Base-by-base conservation (phyloP, 2,329 filamentous ascomycete species). In the Aspergillus sp. region DNA sequence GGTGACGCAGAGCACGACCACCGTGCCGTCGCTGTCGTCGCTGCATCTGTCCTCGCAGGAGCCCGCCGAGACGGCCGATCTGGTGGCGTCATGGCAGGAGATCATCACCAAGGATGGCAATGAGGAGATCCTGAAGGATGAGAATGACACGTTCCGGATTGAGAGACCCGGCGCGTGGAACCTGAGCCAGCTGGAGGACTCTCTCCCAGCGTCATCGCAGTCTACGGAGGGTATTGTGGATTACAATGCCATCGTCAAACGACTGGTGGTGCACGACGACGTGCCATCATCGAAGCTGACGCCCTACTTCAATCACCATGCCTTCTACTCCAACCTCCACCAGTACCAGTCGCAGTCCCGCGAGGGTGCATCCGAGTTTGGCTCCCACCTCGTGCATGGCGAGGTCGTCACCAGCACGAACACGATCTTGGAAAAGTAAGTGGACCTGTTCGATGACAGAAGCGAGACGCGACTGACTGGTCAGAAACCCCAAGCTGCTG, bases 371-470 rank as follows among this genome's bases (percentile, higher is more conserved):
- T 75, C 74, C 3, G 78, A 85, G 23, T 98, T 96, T 81, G 95
- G 95, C 4, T 85, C 88, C 54, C 80, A 85, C 54, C 76, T 99
- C 3, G 81, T 98, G 64, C 98, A 98, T 71, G 93, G 90, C 56
- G 92, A 97, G 74, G 92, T 96, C 6, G 83, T 97, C 15, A 97
- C 94, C 2, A 96, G 92, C 73, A 99, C 95, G 27, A 96, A 94
- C 77, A 96, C 93, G 0, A 81, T 98, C 5, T 83, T 97, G 6
- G 95, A 98, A 70, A 96, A 95, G 89, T 90, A 75, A 64, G 78
- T 68, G 5, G 7, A 13, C 21, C n/a, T 32, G 17, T 25, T 3
- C 23, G 10, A 21, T 11, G 19, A 6, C 4, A 32, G 27, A 30
- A 8, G 27, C 17, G 4, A 17, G 8, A 36, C 32, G 0, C 32